Base-by-base conservation (phyloP, 352 stramenopile genomes). In the Pythium brassicae region DNA sequence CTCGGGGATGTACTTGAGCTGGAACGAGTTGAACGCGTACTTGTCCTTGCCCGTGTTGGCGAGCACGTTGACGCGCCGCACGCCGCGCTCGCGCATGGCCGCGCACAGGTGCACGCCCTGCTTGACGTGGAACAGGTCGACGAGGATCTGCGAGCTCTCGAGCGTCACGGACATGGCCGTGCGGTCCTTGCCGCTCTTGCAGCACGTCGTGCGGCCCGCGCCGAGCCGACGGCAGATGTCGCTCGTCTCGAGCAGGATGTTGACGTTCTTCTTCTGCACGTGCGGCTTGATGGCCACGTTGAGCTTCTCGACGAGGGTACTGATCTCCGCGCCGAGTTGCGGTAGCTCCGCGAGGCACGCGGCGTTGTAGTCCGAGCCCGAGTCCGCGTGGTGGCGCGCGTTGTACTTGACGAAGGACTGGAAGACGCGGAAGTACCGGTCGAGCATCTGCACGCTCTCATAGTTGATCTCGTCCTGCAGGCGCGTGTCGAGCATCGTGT, bases 141-240 rank as follows among this genome's bases (percentile, higher is more conserved):
- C 80, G 15, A 92, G 71, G 68, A 99, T 58, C 35, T 96, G 89
- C 45, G 94, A 95, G 46, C 96, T 88, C 70, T 98, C 97, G 34
- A 98, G 88, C 17, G 95, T 98, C 22, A 98, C 89, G 17, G 97
- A 96, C 96, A 99, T 99, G 23, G 92, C 94, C 32, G 96, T 99
- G 54, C 96, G 89, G 69, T 99, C 95, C 64, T 99, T 99, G 2
- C 96, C 95, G 60, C 83, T 97, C 71, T 99, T 99, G 76, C 96
- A 99, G 76, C 97, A 99, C 3, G 97, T 97, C 27, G 92, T 89
- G 22, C 90, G 86, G 0, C 87, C 93, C 12, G 94, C 95, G 19
- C 92, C 91, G 10, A 99, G 65, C 37, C 81, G 85, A 29, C 96
- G 89, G 40, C 88, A 96, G 40, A 96, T 78, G 57, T 94, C 82